Base-by-base conservation (phyloP, 2,329 filamentous ascomycete species). In the Ambrosiella cleistominuta region DNA sequence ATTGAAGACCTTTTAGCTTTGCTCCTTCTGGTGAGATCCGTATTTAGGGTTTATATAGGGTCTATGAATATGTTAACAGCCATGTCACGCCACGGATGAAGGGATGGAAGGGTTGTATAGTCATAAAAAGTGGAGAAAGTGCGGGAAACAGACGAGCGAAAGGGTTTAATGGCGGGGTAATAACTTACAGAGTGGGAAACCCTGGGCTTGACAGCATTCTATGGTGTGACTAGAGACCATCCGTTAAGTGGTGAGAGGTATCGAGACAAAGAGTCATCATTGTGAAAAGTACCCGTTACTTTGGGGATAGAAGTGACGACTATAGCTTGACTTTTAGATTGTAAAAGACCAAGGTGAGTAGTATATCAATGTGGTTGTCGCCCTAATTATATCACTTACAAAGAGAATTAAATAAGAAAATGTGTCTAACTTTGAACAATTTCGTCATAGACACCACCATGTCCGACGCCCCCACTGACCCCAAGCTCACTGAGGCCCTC, bases 381-480 rank as follows among this genome's bases (percentile, higher is more conserved):
- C 2, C 11, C 40, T 42, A 42, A 11, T 42, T 42, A 42, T 42
- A 42, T 42, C 40, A n/a, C 27, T 27, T 5, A 27, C 3, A 27
- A 27, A 27, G 27, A 27, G 27, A 27, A 27, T 27, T 27, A 5
- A 27, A 27, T 27, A 27, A 12, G 39, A 42, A 42, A 12, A 11
- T 5, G 6, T 42, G 2, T 42, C 2, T 11, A 42, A 42, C 39
- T 42, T n/a, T 27, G 39, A 42, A 42, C 39, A 42, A 15, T 51
- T 51, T 51, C 13, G 17, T 19, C 13, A 19, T 11, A 40, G 37
- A 19, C 19, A 54, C 15, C 4, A 54, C 12, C 51, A 69, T 70
- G 68, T 68, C 68, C 63, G 68, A 69, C 62, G 62, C 66, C 45
- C 66, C 67, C 45, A 63, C 63, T 59, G 65, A 68, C 42, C 61